Evolutionary conservation across 768 basidiomycete genomes (phyloP).

Genomic region (Artomyces pyxidatus): DNA sequence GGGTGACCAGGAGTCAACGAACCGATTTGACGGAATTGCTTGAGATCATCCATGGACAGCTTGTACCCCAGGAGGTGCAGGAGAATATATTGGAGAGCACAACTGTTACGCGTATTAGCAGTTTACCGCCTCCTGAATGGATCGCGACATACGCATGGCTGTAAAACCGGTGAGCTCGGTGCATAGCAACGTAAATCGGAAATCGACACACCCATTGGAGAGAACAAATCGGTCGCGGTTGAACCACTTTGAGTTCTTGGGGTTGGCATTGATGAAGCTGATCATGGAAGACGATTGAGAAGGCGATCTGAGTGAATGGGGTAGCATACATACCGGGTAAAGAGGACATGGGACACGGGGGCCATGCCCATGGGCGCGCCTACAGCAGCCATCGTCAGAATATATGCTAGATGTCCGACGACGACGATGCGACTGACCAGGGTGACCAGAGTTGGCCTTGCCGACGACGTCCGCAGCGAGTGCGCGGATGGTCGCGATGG

Average conservation of each 20-base stretch:
- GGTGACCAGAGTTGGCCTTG: conserved; percentile 93
- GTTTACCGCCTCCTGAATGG: not conserved
- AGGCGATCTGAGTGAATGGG: not conserved
- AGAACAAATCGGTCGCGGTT: conserved; percentile 96
- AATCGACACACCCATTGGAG: conserved; percentile 75
- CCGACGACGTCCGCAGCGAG: conserved; percentile 71
- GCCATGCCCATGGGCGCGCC: conserved; percentile 96
- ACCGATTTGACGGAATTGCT: conserved; percentile 85
- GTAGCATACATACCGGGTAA: conserved; percentile 49
- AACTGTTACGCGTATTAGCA: conserved; percentile 36
- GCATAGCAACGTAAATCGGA: not conserved
- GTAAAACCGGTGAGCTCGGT: conserved; percentile 10
- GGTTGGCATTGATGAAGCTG: conserved; percentile 85
- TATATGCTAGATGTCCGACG: not conserved
- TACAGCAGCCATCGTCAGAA: conserved; percentile 18
- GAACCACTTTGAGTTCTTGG: conserved; percentile 86
- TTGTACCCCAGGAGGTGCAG: conserved; percentile 92
- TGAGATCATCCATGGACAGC: conserved; percentile 86
- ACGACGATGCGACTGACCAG: conserved; percentile 40
- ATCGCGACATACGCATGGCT: conserved; percentile 65
- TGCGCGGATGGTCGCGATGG: conserved; percentile 67
- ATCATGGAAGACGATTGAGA: not conserved
- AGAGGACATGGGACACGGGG: conserved; percentile 72
- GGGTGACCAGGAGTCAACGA: conserved; percentile 94
- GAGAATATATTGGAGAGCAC: conserved; percentile 88